A percentile compares a stretch with the other conserved stretches of the same genome.
Conservation (phyloP, 345 rosid genomes). For the Hibiscus mutabilis region DNA sequence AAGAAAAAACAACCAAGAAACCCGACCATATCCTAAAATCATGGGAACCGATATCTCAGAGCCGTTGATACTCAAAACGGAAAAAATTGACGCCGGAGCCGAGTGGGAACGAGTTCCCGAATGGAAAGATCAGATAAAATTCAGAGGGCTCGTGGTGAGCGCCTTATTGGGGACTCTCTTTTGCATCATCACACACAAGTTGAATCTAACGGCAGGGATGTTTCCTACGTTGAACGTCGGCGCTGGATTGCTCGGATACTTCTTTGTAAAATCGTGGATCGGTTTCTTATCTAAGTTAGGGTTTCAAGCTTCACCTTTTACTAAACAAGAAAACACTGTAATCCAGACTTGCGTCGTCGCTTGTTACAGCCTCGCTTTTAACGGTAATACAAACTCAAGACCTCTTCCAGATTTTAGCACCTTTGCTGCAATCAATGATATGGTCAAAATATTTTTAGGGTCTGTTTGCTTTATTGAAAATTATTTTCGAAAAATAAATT, state of each 20-base stretch:
- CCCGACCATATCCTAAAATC: background rate
- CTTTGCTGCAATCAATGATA: too few species aligned
- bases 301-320: slow-evolving; percentile 51
- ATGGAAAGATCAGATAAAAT: slow-evolving; percentile 89
- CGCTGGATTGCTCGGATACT: slow-evolving; percentile 85
- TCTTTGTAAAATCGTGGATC: slow-evolving; percentile 91
- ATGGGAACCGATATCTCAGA: slow-evolving; percentile 67
- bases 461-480: too few species aligned
- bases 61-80: slow-evolving; percentile 33
- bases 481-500: too few species aligned
- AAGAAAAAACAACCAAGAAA: background rate
- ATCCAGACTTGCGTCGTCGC: slow-evolving; percentile 93
- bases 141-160: slow-evolving; percentile 62
- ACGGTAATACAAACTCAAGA: slow-evolving; percentile 30
- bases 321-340: slow-evolving; percentile 87
- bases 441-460: too few species aligned
- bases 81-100: background rate
- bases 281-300: slow-evolving; percentile 58
- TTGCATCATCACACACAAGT: slow-evolving; percentile 84
- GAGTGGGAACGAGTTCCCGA: slow-evolving; percentile 42
- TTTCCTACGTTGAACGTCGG: slow-evolving; percentile 82
- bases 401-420: too few species aligned
- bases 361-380: slow-evolving; percentile 84
- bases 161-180: slow-evolving; percentile 65
- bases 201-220: slow-evolving; percentile 83